Base-by-base conservation (phyloP, 352 stramenopile genomes). In the Blastocystis hominis region DNA sequence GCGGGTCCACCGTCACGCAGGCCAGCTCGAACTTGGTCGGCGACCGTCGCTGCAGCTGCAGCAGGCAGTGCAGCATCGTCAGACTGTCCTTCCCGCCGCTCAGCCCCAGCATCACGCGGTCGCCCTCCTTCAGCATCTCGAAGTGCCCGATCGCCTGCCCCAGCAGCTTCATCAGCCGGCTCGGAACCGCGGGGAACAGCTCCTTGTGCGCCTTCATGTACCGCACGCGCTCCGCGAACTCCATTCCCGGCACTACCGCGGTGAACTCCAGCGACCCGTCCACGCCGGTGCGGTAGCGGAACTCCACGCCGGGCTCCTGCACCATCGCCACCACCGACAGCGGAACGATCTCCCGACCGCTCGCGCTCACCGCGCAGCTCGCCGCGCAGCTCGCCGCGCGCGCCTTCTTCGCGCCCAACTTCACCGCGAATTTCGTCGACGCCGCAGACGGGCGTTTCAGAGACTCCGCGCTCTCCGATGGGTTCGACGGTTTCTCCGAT, bases 1-100 rank as follows among this genome's bases (percentile, higher is more conserved):
- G 93, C 2, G 96, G 96, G 90, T 98, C 96, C 54, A 98, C 95
- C 2, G 96, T 98, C 15, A 92, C 93, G 86, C 92, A 95, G 62
- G 96, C 95, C 54, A 98, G 90, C 56, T 97, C 93, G 90, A 98
- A 98, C 46, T 94, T 93, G 10, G 97, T 92, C 0, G 95, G 95
- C 30, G 95, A 91, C 54, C 94, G 94, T 86, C 94, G 94, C 88
- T 98, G 93, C 88, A 98, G 94, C 77, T 94, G 91, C 17, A 98
- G 89, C 54, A 99, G 90, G 63, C 97, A 93, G 89, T 99, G 96
- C 53, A 99, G 90, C 79, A 98, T 91, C 77, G 91, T 96, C 30
- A 99, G 90, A n/a, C 94, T 98, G 89, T 99, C 96, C 90, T 99
- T 99, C 42, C 96, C 96, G 38, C 96, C 96, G 9, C 94, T 97